Conservation (phyloP, 2,329 filamentous ascomycete genomes). For the Pyrenophora seminiperda region DNA sequence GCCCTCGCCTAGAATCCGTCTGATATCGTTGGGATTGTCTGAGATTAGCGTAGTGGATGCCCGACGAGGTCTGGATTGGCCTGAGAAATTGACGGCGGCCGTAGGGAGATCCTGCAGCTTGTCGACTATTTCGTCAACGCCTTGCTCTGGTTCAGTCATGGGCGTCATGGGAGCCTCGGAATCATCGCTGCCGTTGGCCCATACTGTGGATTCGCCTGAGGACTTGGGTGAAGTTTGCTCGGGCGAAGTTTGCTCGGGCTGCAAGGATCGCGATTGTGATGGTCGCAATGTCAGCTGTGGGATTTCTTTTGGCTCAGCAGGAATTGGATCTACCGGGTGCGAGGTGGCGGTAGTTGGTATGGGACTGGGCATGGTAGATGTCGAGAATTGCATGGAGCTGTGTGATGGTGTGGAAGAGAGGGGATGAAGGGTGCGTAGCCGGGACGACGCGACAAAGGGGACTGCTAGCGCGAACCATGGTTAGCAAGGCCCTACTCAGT, state of each 20-base stretch:
- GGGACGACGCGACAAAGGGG: constrained; percentile 28
- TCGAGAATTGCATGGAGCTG: constrained; percentile 30
- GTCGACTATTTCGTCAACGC: constrained; percentile 52
- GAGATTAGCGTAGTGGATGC: constrained; percentile 71
- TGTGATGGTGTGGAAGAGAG: constrained; percentile 17
- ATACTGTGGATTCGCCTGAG: constrained; percentile 48
- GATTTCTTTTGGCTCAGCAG: constrained; percentile 48
- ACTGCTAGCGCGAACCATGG: constrained; percentile 30
- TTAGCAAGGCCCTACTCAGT: constrained; percentile 31
- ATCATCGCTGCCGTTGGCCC: constrained; percentile 50
- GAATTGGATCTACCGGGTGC: constrained; percentile 55
- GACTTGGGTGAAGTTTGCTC: constrained; percentile 48
- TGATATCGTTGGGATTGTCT: constrained; percentile 63
- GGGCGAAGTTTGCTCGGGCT: constrained; percentile 43
- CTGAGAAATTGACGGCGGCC: constrained; percentile 43
- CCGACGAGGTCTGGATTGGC: constrained; percentile 56
- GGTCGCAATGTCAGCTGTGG: constrained; percentile 35
- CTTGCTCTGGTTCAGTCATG: constrained; percentile 49
- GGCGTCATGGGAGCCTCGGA: constrained; percentile 53
- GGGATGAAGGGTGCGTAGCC: constrained; percentile 16
- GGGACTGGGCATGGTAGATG: constrained; percentile 27
- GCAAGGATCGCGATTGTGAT: constrained; percentile 25
- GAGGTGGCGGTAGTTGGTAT: constrained; percentile 52
- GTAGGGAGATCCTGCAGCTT: constrained; percentile 48
- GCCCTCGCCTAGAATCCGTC: constrained; percentile 61